A percentile compares a stretch with the other conserved stretches of the same genome.
These are phyloP conservation scores for Rhynchosporium secalis DNA, from an alignment of 2,329 filamentous ascomycete species.

Conservation along the genomic window DNA sequence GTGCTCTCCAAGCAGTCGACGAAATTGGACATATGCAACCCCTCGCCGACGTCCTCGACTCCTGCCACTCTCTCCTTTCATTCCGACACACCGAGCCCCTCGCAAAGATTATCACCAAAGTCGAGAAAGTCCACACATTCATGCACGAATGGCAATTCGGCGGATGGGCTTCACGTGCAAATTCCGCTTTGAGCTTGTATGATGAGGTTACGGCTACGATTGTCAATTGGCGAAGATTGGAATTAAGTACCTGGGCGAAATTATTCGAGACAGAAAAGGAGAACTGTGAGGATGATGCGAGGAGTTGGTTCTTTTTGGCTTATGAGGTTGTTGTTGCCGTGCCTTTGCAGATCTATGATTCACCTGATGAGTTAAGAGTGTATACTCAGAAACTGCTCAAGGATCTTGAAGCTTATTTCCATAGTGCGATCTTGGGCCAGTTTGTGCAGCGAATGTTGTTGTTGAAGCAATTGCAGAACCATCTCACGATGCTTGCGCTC, in stretches of 20 bases:
- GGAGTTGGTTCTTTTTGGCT: slow-evolving; percentile 94
- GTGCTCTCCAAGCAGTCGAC: slow-evolving; percentile 64
- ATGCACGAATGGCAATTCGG: slow-evolving; percentile 92
- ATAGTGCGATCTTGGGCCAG: slow-evolving; percentile 77
- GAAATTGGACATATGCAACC: slow-evolving; percentile 73
- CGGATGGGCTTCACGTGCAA: slow-evolving; percentile 79
- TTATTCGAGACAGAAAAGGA: slow-evolving; percentile 81
- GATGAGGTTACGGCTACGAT: slow-evolving; percentile 78
- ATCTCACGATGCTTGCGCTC: slow-evolving; percentile 61
- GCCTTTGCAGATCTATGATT: slow-evolving; percentile 64
- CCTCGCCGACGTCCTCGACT: slow-evolving; percentile 73
- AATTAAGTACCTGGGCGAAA: slow-evolving; percentile 88
- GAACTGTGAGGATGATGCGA: slow-evolving; percentile 75
- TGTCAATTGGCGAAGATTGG: slow-evolving; percentile 85
- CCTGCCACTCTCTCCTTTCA: slow-evolving; percentile 73
- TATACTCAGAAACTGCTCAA: slow-evolving; percentile 72
- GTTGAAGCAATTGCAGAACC: slow-evolving; percentile 62
- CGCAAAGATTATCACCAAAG: slow-evolving; percentile 78
- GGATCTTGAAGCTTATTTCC: slow-evolving; percentile 78
- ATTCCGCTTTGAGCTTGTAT: slow-evolving; percentile 68
- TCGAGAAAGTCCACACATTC: slow-evolving; percentile 82
- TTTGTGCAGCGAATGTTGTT: slow-evolving; percentile 72
- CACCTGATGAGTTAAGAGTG: slow-evolving; percentile 56
- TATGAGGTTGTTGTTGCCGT: slow-evolving; percentile 85
- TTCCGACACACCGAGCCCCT: slow-evolving; percentile 80